These are phyloP conservation scores for Dissophora ornata DNA, from an alignment of 192 early-diverging fungal genomes.

Conservation along the genomic window DNA sequence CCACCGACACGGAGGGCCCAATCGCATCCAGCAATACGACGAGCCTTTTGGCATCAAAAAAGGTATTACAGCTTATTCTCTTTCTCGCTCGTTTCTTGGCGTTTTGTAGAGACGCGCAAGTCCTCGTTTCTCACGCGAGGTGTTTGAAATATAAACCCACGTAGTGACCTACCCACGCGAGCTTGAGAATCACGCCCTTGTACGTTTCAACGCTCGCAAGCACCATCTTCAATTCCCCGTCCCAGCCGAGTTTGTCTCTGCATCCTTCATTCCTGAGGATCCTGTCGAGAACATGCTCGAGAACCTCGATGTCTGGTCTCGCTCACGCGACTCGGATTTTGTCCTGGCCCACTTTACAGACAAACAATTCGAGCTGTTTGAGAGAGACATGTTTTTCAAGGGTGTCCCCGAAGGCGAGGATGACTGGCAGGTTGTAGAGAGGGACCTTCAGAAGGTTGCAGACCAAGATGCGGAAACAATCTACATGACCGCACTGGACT, in stretches of 20 bases:
- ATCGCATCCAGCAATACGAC: slow-evolving; percentile 10
- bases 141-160: too few relatives aligned
- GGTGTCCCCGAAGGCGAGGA: slow-evolving; percentile 14
- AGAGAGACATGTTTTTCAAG: slow-evolving; percentile 11
- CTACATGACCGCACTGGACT: slow-evolving; percentile 10
- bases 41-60: slow-evolving; percentile 23
- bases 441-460: slow-evolving; percentile 26
- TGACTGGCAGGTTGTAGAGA: slow-evolving; percentile 45
- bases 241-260: slow-evolving; percentile 7
- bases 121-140: background rate
- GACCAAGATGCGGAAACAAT: slow-evolving; percentile 29
- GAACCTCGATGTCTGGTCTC: slow-evolving; percentile 48
- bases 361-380: slow-evolving; percentile 30
- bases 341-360: slow-evolving; percentile 42
- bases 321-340: slow-evolving; percentile 20
- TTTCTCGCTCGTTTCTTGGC: background rate
- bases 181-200: slow-evolving; percentile 37
- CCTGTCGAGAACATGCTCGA: slow-evolving; percentile 28
- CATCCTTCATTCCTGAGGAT: background rate
- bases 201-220: slow-evolving; percentile 51
- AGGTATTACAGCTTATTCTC: slow-evolving; percentile 18
- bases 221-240: slow-evolving; percentile 30
- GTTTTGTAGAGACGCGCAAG: too few relatives aligned
- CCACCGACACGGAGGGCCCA: slow-evolving; percentile 7
- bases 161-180: slow-evolving; percentile 38